A percentile compares a stretch with the other conserved stretches of the same genome.
These are phyloP conservation scores for Ascoidea asiatica DNA, from an alignment of 805 yeast species.

Conservation along the genomic window DNA sequence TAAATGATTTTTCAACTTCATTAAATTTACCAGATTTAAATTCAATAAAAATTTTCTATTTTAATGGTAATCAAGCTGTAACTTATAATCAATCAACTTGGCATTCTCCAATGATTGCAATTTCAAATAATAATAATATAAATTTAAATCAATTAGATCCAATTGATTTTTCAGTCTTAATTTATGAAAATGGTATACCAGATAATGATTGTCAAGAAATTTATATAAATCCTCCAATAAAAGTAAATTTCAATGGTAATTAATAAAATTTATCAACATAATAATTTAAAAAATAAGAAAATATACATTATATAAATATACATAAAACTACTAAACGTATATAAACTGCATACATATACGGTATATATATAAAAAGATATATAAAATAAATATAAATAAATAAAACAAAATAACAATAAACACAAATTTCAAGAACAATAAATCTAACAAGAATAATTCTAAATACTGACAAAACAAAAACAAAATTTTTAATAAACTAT, in stretches of 20 bases:
- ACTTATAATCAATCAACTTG: constrained; percentile 76
- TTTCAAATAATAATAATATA: background rate
- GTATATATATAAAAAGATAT: too few species aligned
- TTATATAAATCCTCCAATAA: constrained; percentile 47
- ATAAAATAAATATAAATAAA: too few species aligned
- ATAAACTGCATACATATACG: too few species aligned
- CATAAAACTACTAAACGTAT: too few species aligned
- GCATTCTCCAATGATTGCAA: constrained; percentile 95
- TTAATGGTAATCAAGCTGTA: constrained; percentile 76
- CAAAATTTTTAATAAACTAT: too few species aligned
- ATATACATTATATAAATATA: too few species aligned
- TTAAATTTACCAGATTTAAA: constrained; percentile 47
- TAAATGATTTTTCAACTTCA: constrained; percentile 19
- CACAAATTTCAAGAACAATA: too few species aligned
- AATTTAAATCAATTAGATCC: constrained; percentile 29
- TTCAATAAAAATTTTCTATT: constrained; percentile 52
- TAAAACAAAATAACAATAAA: too few species aligned
- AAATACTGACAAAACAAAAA: too few species aligned
- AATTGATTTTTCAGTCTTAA: constrained; percentile 78
- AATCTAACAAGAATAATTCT: too few species aligned
- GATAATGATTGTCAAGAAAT: constrained; percentile 78
- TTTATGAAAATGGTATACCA: constrained; percentile 70
- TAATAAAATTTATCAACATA: too few species aligned
- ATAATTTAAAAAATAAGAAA: too few species aligned
- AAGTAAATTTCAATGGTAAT: constrained; percentile 15